Evolutionary conservation across 352 stramenopile species (phyloP), one percentile per base, ranked within the genome.

Genomic region (Salisapilia sapeloensis): DNA sequence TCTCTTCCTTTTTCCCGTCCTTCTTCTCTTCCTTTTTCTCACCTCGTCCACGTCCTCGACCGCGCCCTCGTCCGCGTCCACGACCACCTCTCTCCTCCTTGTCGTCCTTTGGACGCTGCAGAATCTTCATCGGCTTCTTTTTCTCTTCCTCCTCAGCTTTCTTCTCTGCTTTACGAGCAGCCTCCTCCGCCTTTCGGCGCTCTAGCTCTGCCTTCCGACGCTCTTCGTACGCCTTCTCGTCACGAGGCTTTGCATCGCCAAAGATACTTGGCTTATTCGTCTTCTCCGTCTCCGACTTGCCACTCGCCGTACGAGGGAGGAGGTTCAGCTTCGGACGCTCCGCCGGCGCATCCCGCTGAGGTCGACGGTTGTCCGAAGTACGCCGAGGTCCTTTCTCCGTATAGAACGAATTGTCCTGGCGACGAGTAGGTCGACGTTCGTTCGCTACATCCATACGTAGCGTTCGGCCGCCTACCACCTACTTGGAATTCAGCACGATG

Each of bases 171-270:
- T 38, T 18, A 22, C 59, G 46, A 10, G 29, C 38, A 22, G 53
- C 37, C 28, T 72, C 17, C 25, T 42, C 38, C 11, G 13, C 2
- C 31, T 44, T 39, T 19, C 35, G 18, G 10, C 14, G 39, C 7
- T 44, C 42, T n/a, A 37, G 10, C 10, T 30, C 29, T 7, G 44
- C 37, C 40, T 60, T 80, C 52, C 77, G 70, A 24, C 66, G 71
- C 42, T 83, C 71, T 8, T 57, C 50, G 39, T 84, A 80, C 33
- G 50, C 61, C 6, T 33, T 20, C 24, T 89, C 72, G 24, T 89
- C 74, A 20, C 69, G 74, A 2, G 76, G 72, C 50, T 89, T 92
- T 13, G 76, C 76, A n/a, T 86, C 60, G 11, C 76, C 76, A 33
- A 92, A 92, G 35, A 81, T 76, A 46, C 50, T 86, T 13, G 59